phyloP scores from a whole-genome alignment of 257 asterid species.

The Plectranthus barbatus region DNA sequence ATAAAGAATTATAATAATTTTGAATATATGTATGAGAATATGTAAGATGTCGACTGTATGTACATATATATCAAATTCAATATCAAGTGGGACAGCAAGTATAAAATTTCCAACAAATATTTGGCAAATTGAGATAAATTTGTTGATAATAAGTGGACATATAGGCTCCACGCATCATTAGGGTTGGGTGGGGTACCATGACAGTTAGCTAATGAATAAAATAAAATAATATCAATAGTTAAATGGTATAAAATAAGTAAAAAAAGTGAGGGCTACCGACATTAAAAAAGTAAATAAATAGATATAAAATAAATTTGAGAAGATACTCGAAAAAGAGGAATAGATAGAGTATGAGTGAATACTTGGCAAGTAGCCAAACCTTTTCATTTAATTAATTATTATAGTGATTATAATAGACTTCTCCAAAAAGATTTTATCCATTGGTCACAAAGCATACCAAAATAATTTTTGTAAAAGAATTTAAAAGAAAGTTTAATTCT shows the following conservation, averaged over 20 bases:
- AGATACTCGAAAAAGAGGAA: background rate
- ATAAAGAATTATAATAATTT: no score
- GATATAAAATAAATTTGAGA: background rate
- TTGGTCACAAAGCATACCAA: background rate
- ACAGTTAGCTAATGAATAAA: background rate
- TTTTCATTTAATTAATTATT: background rate
- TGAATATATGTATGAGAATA: no score
- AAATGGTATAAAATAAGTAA: background rate
- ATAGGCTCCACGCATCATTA: slow-evolving; percentile 2
- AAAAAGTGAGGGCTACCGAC: slow-evolving; percentile 12
- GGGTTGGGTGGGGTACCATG: background rate
- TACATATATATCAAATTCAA: no score
- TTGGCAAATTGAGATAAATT: background rate
- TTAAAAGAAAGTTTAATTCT: no score
- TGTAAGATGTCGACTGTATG: no score
- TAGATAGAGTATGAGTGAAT: background rate
- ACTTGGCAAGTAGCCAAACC: slow-evolving; percentile 1
- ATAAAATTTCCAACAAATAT: background rate
- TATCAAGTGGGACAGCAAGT: background rate
- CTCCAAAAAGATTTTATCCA: background rate
- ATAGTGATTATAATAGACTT: background rate
- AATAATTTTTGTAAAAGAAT: background rate
- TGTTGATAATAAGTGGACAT: slow-evolving; percentile 11
- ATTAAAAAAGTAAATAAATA: background rate
- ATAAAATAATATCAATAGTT: no score